Base-by-base conservation (phyloP, 164 flowering plant species). In the Taxillus chinensis region DNA sequence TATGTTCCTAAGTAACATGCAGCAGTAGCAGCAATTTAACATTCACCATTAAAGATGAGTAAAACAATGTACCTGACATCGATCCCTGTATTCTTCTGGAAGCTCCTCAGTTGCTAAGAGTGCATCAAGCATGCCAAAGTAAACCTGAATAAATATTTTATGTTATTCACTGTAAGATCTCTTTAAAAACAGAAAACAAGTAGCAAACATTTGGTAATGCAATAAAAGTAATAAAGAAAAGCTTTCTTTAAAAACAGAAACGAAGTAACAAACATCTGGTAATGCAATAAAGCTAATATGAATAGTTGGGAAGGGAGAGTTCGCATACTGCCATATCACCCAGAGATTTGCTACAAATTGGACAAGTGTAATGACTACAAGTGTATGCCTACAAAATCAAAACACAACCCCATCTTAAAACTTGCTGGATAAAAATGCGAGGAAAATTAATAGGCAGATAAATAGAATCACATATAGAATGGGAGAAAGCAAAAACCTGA, bases 321-420 rank as follows among this genome's bases (percentile, higher is more conserved):
- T 57, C 61, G 70, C 89, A 75, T 52, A 85, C 98, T 93, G 87
- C 86, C 96, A 92, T 92, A 72, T 92, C 89, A 15, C 96, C 96
- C 57, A 90, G 82, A 52, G 96, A 86, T 79, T 88, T 92, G 89
- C 90, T 79, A 70, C 96, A 90, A 14, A 86, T 80, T 50, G 98
- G 96, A 73, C 96, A 90, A 57, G 83, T 88, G 62, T 92, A 92
- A 61, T 83, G 76, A 58, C 73, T 74, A 63, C 79, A 75, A 45
- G 96, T 90, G 70, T 92, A 88, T 3, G 76, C 93, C 98, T 89
- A 58, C 68, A 17, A 48, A 48, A 48, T 11, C 9, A 11, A 48
- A 48, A 48, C 9, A 62, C 61, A 75, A 61, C 41, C 71, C 27
- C 51, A 70, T 59, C 65, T 48, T 58, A 15, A 10, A 54, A 14